Conservation (phyloP, 2,329 filamentous ascomycete genomes). For the Arthrobotrys sphaeroides region DNA sequence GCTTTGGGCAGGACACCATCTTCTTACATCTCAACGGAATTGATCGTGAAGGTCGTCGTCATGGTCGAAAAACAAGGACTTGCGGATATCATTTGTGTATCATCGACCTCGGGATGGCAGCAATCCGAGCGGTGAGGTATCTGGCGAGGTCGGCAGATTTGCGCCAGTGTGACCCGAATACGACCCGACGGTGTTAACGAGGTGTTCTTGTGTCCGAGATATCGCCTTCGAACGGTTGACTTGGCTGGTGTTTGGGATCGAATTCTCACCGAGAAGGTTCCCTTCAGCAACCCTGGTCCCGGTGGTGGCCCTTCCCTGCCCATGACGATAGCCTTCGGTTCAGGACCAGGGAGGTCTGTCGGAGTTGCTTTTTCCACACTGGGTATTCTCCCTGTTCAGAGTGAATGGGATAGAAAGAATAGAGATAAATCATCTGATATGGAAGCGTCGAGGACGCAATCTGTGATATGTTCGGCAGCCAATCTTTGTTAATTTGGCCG, state of each 20-base stretch:
- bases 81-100: neutral
- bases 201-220: neutral
- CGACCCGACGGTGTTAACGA: neutral
- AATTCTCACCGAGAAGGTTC: slow-evolving; percentile 11
- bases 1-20: slow-evolving; percentile 15
- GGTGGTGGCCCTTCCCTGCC: slow-evolving; percentile 40
- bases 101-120: neutral
- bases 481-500: neutral
- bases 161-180: slow-evolving; percentile 25
- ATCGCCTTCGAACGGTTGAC: neutral
- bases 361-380: slow-evolving; percentile 2
- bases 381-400: slow-evolving; percentile 19
- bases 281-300: slow-evolving; percentile 31
- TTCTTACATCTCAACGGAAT: neutral
- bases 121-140: neutral
- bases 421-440: slow-evolving; percentile 27
- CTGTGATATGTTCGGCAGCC: too few species aligned
- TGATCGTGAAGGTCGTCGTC: neutral
- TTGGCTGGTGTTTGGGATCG: neutral
- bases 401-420: slow-evolving; percentile 7
- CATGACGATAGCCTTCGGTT: slow-evolving; percentile 54
- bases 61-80: neutral
- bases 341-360: slow-evolving; percentile 33
- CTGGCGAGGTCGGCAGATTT: slow-evolving; percentile 28
- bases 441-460: slow-evolving; percentile 13